Conservation (phyloP, 805 yeast species). For the Yarrowia sp. region DNA sequence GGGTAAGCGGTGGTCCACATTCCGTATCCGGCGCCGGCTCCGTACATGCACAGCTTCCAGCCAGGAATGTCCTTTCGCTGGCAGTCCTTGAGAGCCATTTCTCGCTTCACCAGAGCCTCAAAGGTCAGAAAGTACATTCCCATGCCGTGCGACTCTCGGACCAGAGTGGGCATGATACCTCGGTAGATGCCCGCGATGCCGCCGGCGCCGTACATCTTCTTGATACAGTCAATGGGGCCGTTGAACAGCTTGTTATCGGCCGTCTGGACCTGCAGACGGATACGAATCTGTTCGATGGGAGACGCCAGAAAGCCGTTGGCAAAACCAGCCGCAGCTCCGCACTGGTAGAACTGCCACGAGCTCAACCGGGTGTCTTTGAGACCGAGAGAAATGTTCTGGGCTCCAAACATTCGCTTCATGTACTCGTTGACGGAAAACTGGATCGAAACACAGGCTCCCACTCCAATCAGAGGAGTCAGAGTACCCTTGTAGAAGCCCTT, state of each 20-base stretch:
- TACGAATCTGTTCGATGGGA: constrained; percentile 95
- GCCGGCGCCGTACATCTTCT: constrained; percentile 59
- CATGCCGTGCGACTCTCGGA: constrained; percentile 86
- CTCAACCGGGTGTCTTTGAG: constrained; percentile 53
- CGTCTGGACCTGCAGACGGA: constrained; percentile 89
- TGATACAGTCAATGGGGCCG: constrained; percentile 79
- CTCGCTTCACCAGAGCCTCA: constrained; percentile 81
- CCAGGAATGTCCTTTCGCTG: constrained; percentile 81
- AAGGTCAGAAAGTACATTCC: constrained; percentile 87
- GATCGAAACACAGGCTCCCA: constrained; percentile 97
- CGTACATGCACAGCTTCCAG: constrained; percentile 83
- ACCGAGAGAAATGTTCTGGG: constrained; percentile 53
- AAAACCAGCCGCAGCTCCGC: constrained; percentile 92
- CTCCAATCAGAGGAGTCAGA: constrained; percentile 86
- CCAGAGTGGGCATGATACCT: constrained; percentile 82
- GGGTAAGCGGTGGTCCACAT: constrained; percentile 90
- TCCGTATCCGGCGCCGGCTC: constrained; percentile 89
- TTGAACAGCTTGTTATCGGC: constrained; percentile 58
- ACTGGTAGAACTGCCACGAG: constrained; percentile 71
- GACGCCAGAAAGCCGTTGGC: constrained; percentile 88
- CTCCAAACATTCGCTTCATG: constrained; percentile 80
- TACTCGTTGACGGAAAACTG: constrained; percentile 95
- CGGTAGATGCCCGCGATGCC: constrained; percentile 73
- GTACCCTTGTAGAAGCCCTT: constrained; percentile 93
- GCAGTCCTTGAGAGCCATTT: constrained; percentile 57